Percentiles rank a stretch among this genome's conserved stretches.
Evolutionary conservation across 2,329 filamentous ascomycete species (phyloP).

Genomic region (Pseudogymnoascus sp.): DNA sequence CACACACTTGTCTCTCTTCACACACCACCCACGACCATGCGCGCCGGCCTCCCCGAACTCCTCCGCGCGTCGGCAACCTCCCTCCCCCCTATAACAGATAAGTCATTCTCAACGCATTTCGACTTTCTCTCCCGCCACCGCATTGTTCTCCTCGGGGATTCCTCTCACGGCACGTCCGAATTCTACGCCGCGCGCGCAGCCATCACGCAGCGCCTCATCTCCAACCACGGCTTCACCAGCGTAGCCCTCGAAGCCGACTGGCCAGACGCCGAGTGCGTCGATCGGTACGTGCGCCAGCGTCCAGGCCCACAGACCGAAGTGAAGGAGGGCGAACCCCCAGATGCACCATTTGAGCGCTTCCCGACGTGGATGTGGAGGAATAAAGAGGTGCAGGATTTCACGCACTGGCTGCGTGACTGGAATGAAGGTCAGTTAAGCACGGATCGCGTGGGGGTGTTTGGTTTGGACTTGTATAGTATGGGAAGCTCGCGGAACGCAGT

Average conservation of each 20-base stretch:
- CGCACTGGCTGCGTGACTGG: conserved; percentile 42
- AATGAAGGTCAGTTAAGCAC: neutral
- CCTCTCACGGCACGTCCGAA: conserved; percentile 46
- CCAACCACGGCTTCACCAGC: conserved; percentile 42
- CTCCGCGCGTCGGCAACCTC: conserved; percentile 31
- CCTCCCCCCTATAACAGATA: conserved; percentile 30
- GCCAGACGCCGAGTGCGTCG: conserved; percentile 44
- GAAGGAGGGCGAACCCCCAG: conserved; percentile 16
- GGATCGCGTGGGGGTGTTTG: conserved; percentile 35
- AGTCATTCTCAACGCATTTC: conserved; percentile 13
- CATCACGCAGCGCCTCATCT: conserved; percentile 42
- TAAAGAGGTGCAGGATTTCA: conserved; percentile 40
- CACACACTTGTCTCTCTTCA: too few species aligned
- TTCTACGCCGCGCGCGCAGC: conserved; percentile 44
- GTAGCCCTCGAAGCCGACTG: conserved; percentile 46
- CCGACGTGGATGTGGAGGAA: conserved; percentile 52
- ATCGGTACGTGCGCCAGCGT: conserved; percentile 41
- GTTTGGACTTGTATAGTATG: conserved; percentile 45
- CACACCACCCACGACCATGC: neutral
- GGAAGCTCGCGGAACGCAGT: conserved; percentile 38
- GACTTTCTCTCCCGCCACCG: conserved; percentile 9
- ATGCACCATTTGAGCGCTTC: conserved; percentile 39
- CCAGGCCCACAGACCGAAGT: conserved; percentile 28
- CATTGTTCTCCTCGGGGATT: conserved; percentile 38
- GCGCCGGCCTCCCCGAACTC: conserved; percentile 24